Conservation (phyloP, 345 rosid species). For the Passiflora organensis region DNA sequence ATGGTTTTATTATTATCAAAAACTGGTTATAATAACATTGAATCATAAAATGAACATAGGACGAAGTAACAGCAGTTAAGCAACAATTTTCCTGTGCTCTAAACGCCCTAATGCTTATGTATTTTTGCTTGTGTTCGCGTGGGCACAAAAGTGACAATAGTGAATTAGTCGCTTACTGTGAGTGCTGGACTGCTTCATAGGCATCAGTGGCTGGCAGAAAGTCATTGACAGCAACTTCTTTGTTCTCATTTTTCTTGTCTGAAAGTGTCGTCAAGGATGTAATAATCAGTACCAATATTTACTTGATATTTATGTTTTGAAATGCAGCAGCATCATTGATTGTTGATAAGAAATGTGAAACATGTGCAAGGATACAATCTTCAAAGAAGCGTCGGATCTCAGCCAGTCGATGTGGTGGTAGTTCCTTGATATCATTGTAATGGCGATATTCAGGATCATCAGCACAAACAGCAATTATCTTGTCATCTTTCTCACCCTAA, state of each 20-base stretch:
- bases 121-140: not conserved
- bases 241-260: conserved; percentile 56
- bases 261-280: conserved; percentile 14
- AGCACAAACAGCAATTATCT: conserved; percentile 35
- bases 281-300: not conserved
- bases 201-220: conserved; percentile 33
- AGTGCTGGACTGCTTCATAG: conserved; percentile 24
- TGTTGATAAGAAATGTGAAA: not conserved
- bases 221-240: conserved; percentile 32
- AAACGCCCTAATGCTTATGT: not conserved
- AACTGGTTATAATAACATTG: not conserved
- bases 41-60: not conserved
- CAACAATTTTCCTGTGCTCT: not conserved
- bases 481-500: conserved; percentile 33
- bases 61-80: not conserved
- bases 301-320: not conserved
- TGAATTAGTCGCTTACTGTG: conserved; percentile 17
- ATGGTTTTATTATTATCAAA: no score
- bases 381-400: conserved; percentile 37
- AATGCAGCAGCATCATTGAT: not conserved
- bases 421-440: conserved; percentile 29
- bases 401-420: conserved; percentile 32
- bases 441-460: conserved; percentile 34
- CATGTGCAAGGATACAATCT: conserved; percentile 25
- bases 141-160: not conserved